Percentiles rank a stretch among this genome's conserved stretches.
Conservation (phyloP, 805 yeast species). For the Candida incommunis region DNA sequence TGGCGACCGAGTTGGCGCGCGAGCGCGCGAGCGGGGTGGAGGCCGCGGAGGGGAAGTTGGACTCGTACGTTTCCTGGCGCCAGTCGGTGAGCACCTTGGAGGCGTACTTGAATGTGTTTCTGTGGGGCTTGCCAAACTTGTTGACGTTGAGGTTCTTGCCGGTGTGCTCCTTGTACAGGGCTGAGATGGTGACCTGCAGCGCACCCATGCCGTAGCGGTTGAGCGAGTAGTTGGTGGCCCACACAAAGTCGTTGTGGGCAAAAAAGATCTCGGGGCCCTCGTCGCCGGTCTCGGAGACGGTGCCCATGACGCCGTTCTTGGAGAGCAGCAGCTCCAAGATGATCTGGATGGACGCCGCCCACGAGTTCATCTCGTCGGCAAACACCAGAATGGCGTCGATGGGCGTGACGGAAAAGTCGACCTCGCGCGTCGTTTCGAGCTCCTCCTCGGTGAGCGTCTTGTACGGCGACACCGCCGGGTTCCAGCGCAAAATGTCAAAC, state of each 20-base stretch:
- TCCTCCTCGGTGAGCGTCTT: constrained; percentile 68
- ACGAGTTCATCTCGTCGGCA: constrained; percentile 73
- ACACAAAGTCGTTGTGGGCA: constrained; percentile 84
- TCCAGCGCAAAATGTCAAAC: constrained; percentile 70
- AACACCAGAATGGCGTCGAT: constrained; percentile 79
- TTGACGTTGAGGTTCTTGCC: constrained; percentile 69
- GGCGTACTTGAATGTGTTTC: constrained; percentile 75
- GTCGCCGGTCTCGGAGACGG: constrained; percentile 50
- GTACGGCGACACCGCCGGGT: constrained; percentile 76
- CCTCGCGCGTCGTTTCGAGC: constrained; percentile 31
- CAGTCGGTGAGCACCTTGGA: constrained; percentile 61
- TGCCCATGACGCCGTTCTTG: constrained; percentile 73
- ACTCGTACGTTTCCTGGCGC: constrained; percentile 67
- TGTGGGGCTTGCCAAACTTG: constrained; percentile 81
- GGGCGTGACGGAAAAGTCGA: constrained; percentile 50
- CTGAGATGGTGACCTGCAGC: constrained; percentile 74
- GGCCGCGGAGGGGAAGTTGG: constrained; percentile 36
- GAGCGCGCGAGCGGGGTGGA: constrained; percentile 10
- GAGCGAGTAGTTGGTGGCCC: constrained; percentile 79
- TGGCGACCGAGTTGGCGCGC: neutral
- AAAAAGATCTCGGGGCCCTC: constrained; percentile 76
- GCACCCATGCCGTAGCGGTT: constrained; percentile 94
- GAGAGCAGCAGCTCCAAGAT: constrained; percentile 68
- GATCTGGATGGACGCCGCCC: constrained; percentile 90
- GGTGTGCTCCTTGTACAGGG: constrained; percentile 71